Evolutionary conservation across 805 yeast genomes (phyloP), one percentile per base, ranked within the genome.

Genomic region (Danielia oregonensis): DNA sequence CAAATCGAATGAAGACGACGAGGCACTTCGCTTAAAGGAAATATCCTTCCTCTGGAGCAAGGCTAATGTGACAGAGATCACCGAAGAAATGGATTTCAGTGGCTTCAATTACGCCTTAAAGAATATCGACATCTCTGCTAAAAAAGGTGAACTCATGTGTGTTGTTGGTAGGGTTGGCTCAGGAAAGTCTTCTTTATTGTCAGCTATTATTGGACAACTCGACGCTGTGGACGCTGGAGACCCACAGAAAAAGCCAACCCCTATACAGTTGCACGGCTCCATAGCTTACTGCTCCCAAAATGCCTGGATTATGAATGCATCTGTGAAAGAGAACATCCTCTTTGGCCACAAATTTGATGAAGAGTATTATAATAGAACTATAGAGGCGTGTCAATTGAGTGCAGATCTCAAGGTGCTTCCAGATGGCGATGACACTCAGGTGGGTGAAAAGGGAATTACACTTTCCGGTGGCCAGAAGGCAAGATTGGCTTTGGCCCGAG

Each of bases 381-480:
- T 65, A 16, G 55, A 51, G 17, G 70, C 69, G 4, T 65, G 71
- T 49, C 59, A 63, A 37, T 54, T 65, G 17, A 24, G 49, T 6
- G 46, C 63, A 14, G 71, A 65, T 40, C 53, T 65, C 35, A 51
- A 50, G 17, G 43, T 51, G 4, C 52, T 65, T 31, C 66, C 70
- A 2, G 70, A 65, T 43, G 68, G 65, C 15, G 70, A 65, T 44
- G 49, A 43, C 30, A 65, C 70, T n/a, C 51, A 59, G 31, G 70
- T 65, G n/a, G 71, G 71, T 5, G 70, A 65, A 36, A 65, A 65
- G 43, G 71, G 70, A 23, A 62, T 65, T 25, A 61, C 71, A 3
- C 46, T 65, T 17, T 58, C 66, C 33, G 71, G 71, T 4, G 71
- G 71, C 18, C 70, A 65, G 42, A 65, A 65, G 40, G 71, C 71